phyloP scores from a whole-genome alignment of 1,284 basidiomycete species.

The Sporisorium graminicola region DNA sequence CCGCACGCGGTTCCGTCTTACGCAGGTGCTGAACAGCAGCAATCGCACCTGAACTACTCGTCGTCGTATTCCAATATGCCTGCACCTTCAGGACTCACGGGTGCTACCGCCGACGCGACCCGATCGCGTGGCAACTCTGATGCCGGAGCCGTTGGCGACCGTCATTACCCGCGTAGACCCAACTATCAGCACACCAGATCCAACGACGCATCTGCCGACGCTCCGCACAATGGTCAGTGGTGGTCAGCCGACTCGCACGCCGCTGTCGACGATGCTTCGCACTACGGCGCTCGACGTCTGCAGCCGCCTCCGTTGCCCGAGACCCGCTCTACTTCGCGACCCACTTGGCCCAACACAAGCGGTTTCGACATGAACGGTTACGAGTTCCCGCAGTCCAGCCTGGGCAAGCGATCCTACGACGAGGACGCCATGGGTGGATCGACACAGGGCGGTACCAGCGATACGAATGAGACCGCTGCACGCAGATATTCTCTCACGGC shows the following conservation, averaged over 20 bases:
- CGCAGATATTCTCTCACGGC: conserved; percentile 45
- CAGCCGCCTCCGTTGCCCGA: conserved; percentile 49
- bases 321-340: conserved; percentile 32
- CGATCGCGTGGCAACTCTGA: conserved; percentile 31
- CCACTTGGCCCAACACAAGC: conserved; percentile 27
- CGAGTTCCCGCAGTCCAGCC: conserved; percentile 40
- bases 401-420: conserved; percentile 52
- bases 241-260: conserved; percentile 22
- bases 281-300: conserved; percentile 35
- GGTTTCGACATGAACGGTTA: conserved; percentile 47
- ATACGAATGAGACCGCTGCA: conserved; percentile 22
- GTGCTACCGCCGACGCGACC: conserved; percentile 17
- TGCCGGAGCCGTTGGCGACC: conserved; percentile 7
- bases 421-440: conserved; percentile 25
- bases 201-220: conserved; percentile 17
- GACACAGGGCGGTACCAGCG: conserved; percentile 8
- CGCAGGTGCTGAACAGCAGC: conserved; percentile 14
- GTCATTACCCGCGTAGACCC: conserved; percentile 32
- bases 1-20: conserved; percentile 7
- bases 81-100: conserved; percentile 41
- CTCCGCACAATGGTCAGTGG: conserved; percentile 30
- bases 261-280: conserved; percentile 21
- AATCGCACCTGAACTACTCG: conserved; percentile 9
- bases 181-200: conserved; percentile 30
- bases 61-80: conserved; percentile 32